Evolutionary conservation across 129 eudicot genomes (phyloP), one percentile per base, ranked within the genome.

Genomic region (Chrysanthemum lavandulifolium): DNA sequence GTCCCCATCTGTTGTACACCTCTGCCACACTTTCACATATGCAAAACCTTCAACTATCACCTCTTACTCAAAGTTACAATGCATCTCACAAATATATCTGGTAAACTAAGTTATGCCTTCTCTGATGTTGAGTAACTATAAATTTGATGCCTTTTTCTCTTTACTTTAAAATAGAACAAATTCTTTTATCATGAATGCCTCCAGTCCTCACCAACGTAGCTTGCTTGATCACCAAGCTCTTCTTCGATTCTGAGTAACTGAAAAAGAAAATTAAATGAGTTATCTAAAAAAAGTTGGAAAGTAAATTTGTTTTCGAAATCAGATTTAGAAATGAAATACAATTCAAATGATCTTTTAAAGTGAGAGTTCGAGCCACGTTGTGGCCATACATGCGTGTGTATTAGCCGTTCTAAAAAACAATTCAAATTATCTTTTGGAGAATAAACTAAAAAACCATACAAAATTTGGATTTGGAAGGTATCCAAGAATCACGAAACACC

Each of bases 221-320:
- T 69, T 47, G 91, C 83, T 75, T 87, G 96, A 58, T 94, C 98
- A 1, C 98, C 97, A 23, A 94, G 92, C 80, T 94, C 98, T 84
- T 90, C 98, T 77, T 94, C 98, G 40, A 94, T 94, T 79, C 98
- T 88, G 33, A 94, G 85, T 82, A 94, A 69, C 98, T 93, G 89
- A 87, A 84, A 66, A 63, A 18, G 52, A n/a, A 59, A 58, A 6
- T 31, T n/a, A 45, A 67, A 65, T 36, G 70, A 45, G n/a, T 40
- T 3, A 2, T 15, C n/a, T n/a, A 0, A 14, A 14, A 55, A 55
- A 55, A 23, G 1, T 14, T 6, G 18, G 18, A 56, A 7, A 56
- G 11, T 14, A 16, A 51, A 12, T 51, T 51, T 11, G 15, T 13
- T 2, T 51, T 51, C 23, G 6, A 51, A 4, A 11, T 11, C 56